phyloP scores from a whole-genome alignment of 495 filamentous ascomycete species.

The Penicillium pulvis region DNA sequence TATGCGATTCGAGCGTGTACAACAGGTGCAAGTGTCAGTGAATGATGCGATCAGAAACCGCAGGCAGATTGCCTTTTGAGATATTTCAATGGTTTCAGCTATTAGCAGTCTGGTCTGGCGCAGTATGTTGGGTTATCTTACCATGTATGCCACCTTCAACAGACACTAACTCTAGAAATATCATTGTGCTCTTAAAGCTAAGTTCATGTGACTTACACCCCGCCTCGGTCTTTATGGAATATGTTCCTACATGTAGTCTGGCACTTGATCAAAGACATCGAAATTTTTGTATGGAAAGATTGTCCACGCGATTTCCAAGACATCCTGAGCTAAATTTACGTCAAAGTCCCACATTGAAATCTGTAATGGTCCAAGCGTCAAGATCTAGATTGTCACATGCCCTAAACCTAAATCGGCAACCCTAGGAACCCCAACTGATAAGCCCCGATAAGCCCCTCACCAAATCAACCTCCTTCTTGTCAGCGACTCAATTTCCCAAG shows the following conservation, averaged over 20 bases:
- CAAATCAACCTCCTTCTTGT: background rate
- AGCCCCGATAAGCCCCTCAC: constrained; percentile 4
- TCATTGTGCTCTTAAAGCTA: background rate
- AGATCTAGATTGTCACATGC: background rate
- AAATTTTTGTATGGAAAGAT: background rate
- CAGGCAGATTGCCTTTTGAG: background rate
- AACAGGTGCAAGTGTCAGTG: background rate
- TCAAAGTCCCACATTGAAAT: background rate
- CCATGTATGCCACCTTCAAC: background rate
- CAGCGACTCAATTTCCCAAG: background rate
- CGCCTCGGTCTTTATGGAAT: background rate
- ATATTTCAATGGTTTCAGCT: background rate
- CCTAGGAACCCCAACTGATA: background rate
- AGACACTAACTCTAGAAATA: background rate
- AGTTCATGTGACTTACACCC: too few relatives aligned
- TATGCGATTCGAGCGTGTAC: constrained; percentile 50
- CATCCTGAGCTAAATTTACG: background rate
- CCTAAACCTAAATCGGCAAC: background rate
- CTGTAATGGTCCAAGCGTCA: background rate
- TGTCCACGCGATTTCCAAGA: background rate
- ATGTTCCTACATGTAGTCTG: background rate
- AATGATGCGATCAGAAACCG: background rate
- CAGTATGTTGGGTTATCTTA: background rate
- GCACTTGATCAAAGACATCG: too few relatives aligned
- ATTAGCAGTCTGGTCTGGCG: background rate